Percentiles rank a stretch among this genome's conserved stretches.
These are phyloP conservation scores for Sonneratia alba DNA, from an alignment of 345 rosid species.

Conservation along the genomic window DNA sequence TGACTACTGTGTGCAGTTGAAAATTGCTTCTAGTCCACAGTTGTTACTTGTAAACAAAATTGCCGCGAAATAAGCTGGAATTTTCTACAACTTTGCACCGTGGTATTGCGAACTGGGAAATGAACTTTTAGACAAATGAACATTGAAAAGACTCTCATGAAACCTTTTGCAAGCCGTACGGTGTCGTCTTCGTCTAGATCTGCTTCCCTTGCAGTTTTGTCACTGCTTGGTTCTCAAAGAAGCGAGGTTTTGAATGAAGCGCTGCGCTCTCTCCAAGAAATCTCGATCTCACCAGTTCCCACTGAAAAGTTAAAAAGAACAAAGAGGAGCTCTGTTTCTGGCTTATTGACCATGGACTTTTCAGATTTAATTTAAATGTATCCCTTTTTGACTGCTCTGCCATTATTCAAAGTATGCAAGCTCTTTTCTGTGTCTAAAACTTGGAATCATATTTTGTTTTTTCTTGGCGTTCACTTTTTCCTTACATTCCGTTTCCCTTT, in stretches of 20 bases:
- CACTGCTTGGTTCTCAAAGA: slow-evolving; percentile 1
- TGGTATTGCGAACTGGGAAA: too few relatives aligned
- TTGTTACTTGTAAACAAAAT: too few relatives aligned
- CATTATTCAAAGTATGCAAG: slow-evolving; percentile 29
- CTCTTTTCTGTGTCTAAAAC: slow-evolving; percentile 28
- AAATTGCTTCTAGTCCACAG: too few relatives aligned
- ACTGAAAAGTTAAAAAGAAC: slow-evolving; percentile 15
- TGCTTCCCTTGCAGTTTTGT: background rate
- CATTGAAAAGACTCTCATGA: too few relatives aligned
- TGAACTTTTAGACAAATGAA: too few relatives aligned
- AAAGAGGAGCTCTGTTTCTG: slow-evolving; percentile 22
- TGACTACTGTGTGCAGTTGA: too few relatives aligned
- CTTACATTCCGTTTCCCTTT: slow-evolving; percentile 14
- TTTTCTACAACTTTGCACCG: too few relatives aligned
- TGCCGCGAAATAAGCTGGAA: too few relatives aligned
- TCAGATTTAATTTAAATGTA: slow-evolving; percentile 1
- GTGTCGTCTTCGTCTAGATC: background rate
- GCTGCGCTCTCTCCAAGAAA: background rate
- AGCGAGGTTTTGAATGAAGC: background rate
- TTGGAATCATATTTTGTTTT: slow-evolving; percentile 33
- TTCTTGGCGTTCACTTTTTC: slow-evolving; percentile 19
- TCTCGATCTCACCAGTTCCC: slow-evolving; percentile 16
- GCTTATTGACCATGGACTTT: background rate
- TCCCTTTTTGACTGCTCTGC: slow-evolving; percentile 26
- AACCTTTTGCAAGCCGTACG: too few relatives aligned